A percentile compares a stretch with the other conserved stretches of the same genome.
Conservation (phyloP, 345 rosid species). For the Lepidium africanum region DNA sequence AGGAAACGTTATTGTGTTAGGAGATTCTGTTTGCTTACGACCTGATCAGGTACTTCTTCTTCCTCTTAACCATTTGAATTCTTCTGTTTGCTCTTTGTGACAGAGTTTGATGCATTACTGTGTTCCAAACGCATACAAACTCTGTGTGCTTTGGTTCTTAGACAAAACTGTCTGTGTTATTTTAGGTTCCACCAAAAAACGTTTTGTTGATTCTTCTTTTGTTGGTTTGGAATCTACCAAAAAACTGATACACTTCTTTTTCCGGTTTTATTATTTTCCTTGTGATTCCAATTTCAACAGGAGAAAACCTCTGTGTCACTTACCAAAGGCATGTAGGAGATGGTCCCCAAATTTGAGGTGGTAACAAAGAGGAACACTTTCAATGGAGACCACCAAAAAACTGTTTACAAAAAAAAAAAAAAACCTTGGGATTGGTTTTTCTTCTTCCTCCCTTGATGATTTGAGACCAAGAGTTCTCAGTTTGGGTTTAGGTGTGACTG, state of each 20-base stretch:
- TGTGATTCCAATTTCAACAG: slow-evolving; percentile 42
- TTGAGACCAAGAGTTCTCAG: background rate
- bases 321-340: slow-evolving; percentile 31
- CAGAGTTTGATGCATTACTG: background rate
- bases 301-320: slow-evolving; percentile 24
- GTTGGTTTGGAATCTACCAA: slow-evolving; percentile 22
- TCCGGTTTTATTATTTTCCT: slow-evolving; percentile 35
- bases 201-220: background rate
- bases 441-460: slow-evolving; percentile 4
- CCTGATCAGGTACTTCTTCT: slow-evolving; percentile 66
- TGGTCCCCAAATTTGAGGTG: slow-evolving; percentile 33
- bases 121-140: slow-evolving; percentile 9
- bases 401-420: no score
- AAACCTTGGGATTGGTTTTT: slow-evolving; percentile 11
- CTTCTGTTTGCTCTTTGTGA: background rate
- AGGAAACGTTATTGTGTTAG: slow-evolving; percentile 68
- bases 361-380: slow-evolving; percentile 30
- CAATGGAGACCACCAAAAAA: slow-evolving; percentile 18
- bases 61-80: background rate
- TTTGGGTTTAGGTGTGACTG: background rate
- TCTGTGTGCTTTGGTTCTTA: background rate
- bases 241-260: slow-evolving; percentile 48
- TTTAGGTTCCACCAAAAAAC: slow-evolving; percentile 11
- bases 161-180: background rate
- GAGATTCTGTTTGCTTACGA: slow-evolving; percentile 52